Evolutionary conservation across 768 basidiomycete species (phyloP).

Genomic region (Brasilioporus rufonigricans): DNA sequence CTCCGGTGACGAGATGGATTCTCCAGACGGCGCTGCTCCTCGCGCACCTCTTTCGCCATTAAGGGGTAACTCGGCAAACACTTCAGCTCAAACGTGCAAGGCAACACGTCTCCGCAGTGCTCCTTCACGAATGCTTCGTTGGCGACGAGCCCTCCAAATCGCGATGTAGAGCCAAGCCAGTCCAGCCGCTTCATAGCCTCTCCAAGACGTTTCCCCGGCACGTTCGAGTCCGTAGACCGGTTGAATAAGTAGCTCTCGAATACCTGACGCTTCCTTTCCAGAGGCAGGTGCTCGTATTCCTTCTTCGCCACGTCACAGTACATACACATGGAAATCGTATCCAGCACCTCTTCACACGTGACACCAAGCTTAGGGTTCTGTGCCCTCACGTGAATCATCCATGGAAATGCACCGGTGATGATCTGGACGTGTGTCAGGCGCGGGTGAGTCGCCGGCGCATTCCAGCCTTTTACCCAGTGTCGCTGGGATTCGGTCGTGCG

Average conservation of each 20-base stretch:
- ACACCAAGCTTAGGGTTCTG: constrained; percentile 48
- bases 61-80: constrained; percentile 47
- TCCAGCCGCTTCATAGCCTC: constrained; percentile 65
- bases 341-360: constrained; percentile 66
- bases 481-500: constrained; percentile 57
- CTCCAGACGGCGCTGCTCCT: constrained; percentile 40
- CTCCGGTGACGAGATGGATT: constrained; percentile 20
- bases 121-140: constrained; percentile 45
- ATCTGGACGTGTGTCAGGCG: constrained; percentile 54
- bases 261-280: constrained; percentile 40
- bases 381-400: constrained; percentile 51
- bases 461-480: constrained; percentile 67
- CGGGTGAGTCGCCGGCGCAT: constrained; percentile 64
- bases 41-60: constrained; percentile 48
- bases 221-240: constrained; percentile 58
- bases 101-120: constrained; percentile 46
- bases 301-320: constrained; percentile 46
- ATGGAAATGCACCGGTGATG: constrained; percentile 53
- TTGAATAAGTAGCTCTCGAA: constrained; percentile 60
- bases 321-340: constrained; percentile 50
- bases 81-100: constrained; percentile 59
- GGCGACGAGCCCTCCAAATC: constrained; percentile 59
- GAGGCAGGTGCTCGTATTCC: constrained; percentile 48
- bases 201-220: constrained; percentile 67
- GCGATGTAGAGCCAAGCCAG: constrained; percentile 55